phyloP scores from a whole-genome alignment of 2,329 filamentous ascomycete genomes.

The Cordyceps farinosa region DNA sequence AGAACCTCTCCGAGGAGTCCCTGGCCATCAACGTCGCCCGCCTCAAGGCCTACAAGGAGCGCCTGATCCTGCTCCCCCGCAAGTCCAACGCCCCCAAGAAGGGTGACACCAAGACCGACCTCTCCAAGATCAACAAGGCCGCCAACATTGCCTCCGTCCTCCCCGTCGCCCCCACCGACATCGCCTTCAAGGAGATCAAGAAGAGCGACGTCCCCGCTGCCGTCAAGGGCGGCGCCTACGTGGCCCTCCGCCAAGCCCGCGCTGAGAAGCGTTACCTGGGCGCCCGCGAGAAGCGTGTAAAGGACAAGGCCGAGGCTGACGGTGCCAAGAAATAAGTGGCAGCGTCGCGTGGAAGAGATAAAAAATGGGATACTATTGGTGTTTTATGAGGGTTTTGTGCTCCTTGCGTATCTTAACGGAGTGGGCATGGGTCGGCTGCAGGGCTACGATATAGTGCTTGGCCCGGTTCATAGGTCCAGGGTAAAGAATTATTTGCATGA shows the following conservation, averaged over 20 bases:
- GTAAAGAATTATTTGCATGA: constrained; percentile 42
- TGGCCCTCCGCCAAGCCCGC: constrained; percentile 78
- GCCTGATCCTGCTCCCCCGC: constrained; percentile 96
- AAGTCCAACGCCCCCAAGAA: constrained; percentile 91
- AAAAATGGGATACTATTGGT: constrained; percentile 19
- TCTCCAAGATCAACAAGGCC: constrained; percentile 60
- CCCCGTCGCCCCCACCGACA: constrained; percentile 67
- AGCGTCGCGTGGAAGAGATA: constrained; percentile 17
- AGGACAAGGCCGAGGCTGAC: constrained; percentile 82
- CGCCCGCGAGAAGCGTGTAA: constrained; percentile 87
- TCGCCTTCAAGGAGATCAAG: constrained; percentile 70
- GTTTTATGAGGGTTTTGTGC: constrained; percentile 21
- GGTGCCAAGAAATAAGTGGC: constrained; percentile 76
- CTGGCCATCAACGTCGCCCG: constrained; percentile 93
- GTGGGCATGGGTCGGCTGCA: constrained; percentile 35
- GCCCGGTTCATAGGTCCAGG: constrained; percentile 35
- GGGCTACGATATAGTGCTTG: constrained; percentile 36
- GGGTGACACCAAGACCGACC: constrained; percentile 84
- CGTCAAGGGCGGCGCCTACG: constrained; percentile 80
- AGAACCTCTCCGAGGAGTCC: constrained; percentile 95
- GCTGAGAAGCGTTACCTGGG: constrained; percentile 78
- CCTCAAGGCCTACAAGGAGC: constrained; percentile 95
- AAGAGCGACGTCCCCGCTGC: constrained; percentile 76
- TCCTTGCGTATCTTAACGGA: constrained; percentile 27
- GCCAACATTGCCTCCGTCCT: constrained; percentile 49